Conservation (phyloP, 179 eudicot genomes). For the Pouteria campechiana region DNA sequence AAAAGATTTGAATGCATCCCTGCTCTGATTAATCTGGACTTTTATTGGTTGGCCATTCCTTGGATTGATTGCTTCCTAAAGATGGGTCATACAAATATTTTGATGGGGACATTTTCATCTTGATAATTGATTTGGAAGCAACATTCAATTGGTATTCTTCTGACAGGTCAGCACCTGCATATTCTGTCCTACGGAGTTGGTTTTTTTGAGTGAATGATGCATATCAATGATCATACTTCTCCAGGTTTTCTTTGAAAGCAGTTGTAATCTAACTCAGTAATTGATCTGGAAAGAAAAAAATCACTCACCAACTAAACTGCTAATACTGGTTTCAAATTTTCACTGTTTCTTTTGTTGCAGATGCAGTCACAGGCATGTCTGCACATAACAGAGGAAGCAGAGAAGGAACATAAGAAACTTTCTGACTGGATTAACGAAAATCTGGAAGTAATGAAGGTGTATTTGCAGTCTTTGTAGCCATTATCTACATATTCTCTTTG, state of each 20-base stretch:
- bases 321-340: neutral
- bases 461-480: neutral
- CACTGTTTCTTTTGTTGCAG: slow-evolving; percentile 13
- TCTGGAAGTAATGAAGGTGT: slow-evolving; percentile 67
- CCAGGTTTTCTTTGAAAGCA: neutral
- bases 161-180: no score
- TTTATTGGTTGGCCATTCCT: no score
- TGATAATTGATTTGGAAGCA: no score
- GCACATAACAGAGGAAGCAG: slow-evolving; percentile 55
- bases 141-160: no score
- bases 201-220: neutral
- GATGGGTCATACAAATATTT: no score
- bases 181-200: neutral
- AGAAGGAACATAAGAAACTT: slow-evolving; percentile 63
- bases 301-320: neutral
- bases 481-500: neutral
- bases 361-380: slow-evolving; percentile 71
- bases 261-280: neutral
- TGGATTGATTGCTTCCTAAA: no score
- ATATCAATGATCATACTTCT: neutral
- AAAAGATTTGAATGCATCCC: no score
- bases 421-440: slow-evolving; percentile 50
- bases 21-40: no score
- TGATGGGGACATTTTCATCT: no score
- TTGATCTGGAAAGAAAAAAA: neutral